Base-by-base conservation (phyloP, 208 protist genomes). In the Leishmania tarentolae region DNA sequence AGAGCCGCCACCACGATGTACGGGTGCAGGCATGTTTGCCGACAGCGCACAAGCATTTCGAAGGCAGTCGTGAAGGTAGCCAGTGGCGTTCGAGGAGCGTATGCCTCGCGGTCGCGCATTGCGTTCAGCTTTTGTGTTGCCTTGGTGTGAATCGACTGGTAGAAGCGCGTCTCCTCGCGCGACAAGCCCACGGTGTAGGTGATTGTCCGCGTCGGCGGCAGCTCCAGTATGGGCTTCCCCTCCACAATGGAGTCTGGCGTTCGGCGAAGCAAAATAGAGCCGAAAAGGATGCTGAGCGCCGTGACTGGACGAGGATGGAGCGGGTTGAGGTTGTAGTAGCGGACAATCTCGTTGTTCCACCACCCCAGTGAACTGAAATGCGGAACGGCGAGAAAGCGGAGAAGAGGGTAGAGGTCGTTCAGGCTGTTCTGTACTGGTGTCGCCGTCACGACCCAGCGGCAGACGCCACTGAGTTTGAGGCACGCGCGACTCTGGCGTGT, bases 1-100 rank as follows among this genome's bases (percentile, higher is more conserved):
- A 95, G 79, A 15, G 92, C 88, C 0, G 89, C 90, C 19, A 94
- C 88, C 24, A 96, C 92, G 72, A 97, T 91, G 82, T 93, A 94
- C 40, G 94, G 92, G 63, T 98, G 95, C 69, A 95, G 76, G 76
- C 91, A 96, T 19, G 90, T 88, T 81, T 98, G 95, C 40, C 94
- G 93, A 44, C 94, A 94, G 57, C 94, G 90, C 53, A 97, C 85
- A 1, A 98, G 84, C 91, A 98, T 94, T 85, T 96, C 93, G 71
- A 98, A 94, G 53, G 92, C 91, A 1, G 90, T 92, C 47, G 82
- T 92, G 63, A 92, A 95, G 28, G 83, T 86, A 9, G 81, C 52
- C 28, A 89, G 84, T 5, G 78, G 83, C 44, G 63, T 85, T 13
- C 63, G 68, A 21, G 72, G 21, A 24, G 61, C 68, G 73, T 72